phyloP scores from a whole-genome alignment of 768 basidiomycete species.

The Leccinum ochraceum region DNA sequence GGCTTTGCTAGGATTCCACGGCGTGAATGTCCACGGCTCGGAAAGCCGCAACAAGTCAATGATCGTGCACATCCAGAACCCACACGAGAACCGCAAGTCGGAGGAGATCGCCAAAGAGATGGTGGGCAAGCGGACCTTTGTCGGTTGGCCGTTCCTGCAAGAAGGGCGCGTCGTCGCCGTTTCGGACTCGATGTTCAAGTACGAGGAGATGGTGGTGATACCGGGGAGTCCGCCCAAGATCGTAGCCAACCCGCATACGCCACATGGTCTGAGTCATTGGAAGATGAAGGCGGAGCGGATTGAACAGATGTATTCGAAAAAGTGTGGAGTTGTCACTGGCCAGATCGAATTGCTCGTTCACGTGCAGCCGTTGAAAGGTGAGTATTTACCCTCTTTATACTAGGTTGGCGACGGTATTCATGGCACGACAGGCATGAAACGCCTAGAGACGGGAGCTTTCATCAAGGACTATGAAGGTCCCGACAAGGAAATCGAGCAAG shows the following conservation, averaged over 20 bases:
- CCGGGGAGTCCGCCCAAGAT: conserved; percentile 54
- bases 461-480: conserved; percentile 90
- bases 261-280: conserved; percentile 72
- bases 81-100: conserved; percentile 62
- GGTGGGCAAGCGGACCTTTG: conserved; percentile 75
- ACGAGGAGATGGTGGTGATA: conserved; percentile 66
- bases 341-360: conserved; percentile 80
- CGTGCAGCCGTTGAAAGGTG: conserved; percentile 89
- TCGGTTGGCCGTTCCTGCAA: conserved; percentile 93
- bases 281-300: conserved; percentile 79
- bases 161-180: conserved; percentile 87
- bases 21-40: conserved; percentile 89
- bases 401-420: neutral
- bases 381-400: conserved; percentile 10
- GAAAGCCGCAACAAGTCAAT: conserved; percentile 94
- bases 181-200: conserved; percentile 85
- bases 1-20: conserved; percentile 76
- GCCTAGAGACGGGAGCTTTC: conserved; percentile 85
- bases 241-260: conserved; percentile 71
- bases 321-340: conserved; percentile 83
- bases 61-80: conserved; percentile 82
- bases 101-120: conserved; percentile 74
- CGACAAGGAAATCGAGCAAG: conserved; percentile 83
- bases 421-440: conserved; percentile 69
- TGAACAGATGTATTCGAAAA: conserved; percentile 86